Evolutionary conservation across 192 early-diverging fungal genomes (phyloP).

Genomic region (Chytriomyces hyalinus): DNA sequence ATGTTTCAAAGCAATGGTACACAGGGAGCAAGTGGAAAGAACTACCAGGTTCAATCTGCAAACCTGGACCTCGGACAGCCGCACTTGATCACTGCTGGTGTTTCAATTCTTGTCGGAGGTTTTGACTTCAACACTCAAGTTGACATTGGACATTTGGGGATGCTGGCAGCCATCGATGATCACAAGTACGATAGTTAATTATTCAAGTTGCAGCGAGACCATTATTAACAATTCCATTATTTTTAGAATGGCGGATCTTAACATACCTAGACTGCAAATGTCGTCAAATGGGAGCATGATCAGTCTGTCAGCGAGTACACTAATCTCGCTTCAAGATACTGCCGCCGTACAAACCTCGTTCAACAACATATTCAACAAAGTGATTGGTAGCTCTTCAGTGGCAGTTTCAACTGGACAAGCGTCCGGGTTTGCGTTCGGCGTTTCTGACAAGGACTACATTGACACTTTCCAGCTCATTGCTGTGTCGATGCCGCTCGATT

Average conservation of each 20-base stretch:
- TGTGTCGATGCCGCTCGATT: conserved; percentile 19
- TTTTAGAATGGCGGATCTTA: background rate
- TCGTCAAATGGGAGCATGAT: background rate
- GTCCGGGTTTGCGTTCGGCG: conserved; percentile 1
- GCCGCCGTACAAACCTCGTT: background rate
- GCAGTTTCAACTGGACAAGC: background rate
- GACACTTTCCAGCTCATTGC: background rate
- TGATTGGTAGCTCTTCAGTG: background rate
- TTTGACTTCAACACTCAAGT: background rate
- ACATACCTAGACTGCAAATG: background rate
- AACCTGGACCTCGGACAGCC: background rate
- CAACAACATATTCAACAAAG: background rate
- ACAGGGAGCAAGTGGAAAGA: background rate
- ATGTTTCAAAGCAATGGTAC: background rate
- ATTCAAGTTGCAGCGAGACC: too few relatives aligned
- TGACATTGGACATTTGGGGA: background rate
- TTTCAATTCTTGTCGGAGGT: background rate
- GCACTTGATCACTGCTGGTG: background rate
- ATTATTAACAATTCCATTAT: too few relatives aligned
- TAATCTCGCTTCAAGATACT: background rate
- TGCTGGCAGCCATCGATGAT: background rate
- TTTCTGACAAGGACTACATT: conserved; percentile 5
- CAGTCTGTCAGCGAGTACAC: background rate
- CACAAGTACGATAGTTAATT: background rate
- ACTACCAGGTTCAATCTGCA: background rate